Conservation (phyloP, 2,329 filamentous ascomycete genomes). For the Colletotrichum falcatum region DNA sequence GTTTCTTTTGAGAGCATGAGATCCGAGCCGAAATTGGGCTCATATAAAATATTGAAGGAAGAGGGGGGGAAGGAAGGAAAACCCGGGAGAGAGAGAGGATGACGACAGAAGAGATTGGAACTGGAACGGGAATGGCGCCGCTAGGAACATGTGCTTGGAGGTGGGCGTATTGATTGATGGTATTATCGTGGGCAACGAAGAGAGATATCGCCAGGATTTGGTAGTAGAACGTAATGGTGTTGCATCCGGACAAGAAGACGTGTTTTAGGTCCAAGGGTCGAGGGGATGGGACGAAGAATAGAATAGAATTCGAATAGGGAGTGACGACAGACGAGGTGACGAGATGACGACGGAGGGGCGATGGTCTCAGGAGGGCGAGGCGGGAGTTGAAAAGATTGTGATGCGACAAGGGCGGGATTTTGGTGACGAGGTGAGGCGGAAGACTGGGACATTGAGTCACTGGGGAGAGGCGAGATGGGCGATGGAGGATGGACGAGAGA, state of each 20-base stretch:
- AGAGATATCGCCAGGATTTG: neutral
- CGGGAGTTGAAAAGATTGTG: slow-evolving; percentile 2
- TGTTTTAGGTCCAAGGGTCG: neutral
- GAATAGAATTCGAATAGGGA: slow-evolving; percentile 1
- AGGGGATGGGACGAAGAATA: neutral
- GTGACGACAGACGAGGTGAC: neutral
- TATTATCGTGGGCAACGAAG: neutral
- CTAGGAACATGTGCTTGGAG: neutral
- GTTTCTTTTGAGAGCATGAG: slow-evolving; percentile 37
- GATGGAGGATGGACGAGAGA: too few species aligned
- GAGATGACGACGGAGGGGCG: slow-evolving; percentile 11
- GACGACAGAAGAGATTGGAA: neutral
- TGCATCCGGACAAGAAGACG: neutral
- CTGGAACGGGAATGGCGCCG: neutral
- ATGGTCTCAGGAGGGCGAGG: neutral
- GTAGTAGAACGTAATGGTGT: neutral
- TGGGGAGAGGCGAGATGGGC: neutral
- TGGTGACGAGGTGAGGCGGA: neutral
- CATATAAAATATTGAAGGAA: slow-evolving; percentile 23
- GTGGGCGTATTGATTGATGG: neutral
- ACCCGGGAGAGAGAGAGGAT: neutral
- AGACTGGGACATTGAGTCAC: neutral
- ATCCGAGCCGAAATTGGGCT: slow-evolving; percentile 39
- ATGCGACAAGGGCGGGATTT: neutral
- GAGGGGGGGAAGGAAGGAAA: neutral